Conservation (phyloP, 306 rosid genomes). For the Quercus bicolor region DNA sequence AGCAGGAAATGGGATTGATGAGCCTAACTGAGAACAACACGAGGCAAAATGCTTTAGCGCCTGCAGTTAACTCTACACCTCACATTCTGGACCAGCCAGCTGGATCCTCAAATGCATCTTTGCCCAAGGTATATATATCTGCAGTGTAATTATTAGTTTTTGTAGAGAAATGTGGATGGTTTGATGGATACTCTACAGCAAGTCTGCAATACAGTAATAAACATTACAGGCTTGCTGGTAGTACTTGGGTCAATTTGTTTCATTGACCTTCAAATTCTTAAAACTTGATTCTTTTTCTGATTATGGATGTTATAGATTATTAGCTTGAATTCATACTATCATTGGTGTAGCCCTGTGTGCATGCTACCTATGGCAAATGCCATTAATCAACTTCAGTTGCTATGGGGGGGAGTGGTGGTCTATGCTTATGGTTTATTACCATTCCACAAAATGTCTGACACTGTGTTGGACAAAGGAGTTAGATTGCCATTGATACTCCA, state of each 20-base stretch:
- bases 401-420: too few relatives aligned
- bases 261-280: not conserved
- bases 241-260: not conserved
- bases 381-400: not conserved
- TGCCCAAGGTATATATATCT: constrained; percentile 66
- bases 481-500: not conserved
- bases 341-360: not conserved
- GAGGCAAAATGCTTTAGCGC: constrained; percentile 45
- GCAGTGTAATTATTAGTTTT: not conserved
- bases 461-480: not conserved
- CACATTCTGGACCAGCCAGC: constrained; percentile 35
- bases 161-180: not conserved
- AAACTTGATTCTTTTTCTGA: not conserved
- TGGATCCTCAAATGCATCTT: constrained; percentile 40
- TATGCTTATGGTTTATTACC: not conserved
- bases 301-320: not conserved
- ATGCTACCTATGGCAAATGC: not conserved
- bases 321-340: not conserved
- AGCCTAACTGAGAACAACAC: constrained; percentile 63
- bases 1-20: constrained; percentile 87
- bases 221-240: not conserved
- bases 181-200: not conserved
- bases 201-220: not conserved
- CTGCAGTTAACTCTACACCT: constrained; percentile 39
- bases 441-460: not conserved